These are phyloP conservation scores for Aspergillus quadricinctus DNA, from an alignment of 2,329 filamentous ascomycete species.

Conservation along the genomic window DNA sequence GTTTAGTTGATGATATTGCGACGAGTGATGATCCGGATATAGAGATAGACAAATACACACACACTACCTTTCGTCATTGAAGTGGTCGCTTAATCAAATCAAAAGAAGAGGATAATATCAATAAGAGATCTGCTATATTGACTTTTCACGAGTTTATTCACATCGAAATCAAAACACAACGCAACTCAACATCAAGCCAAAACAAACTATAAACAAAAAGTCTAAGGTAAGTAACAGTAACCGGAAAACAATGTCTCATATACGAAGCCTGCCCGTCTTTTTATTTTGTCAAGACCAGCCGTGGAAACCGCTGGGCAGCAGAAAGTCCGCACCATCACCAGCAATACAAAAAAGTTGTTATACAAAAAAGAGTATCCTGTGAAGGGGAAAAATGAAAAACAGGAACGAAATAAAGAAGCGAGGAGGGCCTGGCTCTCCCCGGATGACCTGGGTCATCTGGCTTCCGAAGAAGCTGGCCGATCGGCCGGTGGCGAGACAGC, in stretches of 20 bases:
- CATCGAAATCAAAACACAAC: neutral
- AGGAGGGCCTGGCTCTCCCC: neutral
- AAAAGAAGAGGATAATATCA: neutral
- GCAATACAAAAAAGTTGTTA: neutral
- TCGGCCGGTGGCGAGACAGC: neutral
- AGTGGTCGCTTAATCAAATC: neutral
- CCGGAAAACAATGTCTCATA: constrained; percentile 2
- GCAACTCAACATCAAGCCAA: neutral
- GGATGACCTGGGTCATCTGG: neutral
- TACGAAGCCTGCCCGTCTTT: neutral
- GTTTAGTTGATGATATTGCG: neutral
- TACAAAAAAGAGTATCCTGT: neutral
- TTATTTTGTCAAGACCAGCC: neutral
- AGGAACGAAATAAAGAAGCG: neutral
- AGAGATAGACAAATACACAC: too few species aligned
- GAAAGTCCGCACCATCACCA: neutral
- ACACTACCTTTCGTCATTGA: too few species aligned
- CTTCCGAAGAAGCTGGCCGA: neutral
- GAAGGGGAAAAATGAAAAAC: neutral
- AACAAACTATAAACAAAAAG: constrained; percentile 3
- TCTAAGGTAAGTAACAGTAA: neutral
- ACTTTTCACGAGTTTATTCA: neutral
- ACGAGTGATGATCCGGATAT: neutral
- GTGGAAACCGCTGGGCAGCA: neutral
- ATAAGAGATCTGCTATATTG: neutral